phyloP scores from a whole-genome alignment of 1,284 basidiomycete species.

The Malassezia sp. region DNA sequence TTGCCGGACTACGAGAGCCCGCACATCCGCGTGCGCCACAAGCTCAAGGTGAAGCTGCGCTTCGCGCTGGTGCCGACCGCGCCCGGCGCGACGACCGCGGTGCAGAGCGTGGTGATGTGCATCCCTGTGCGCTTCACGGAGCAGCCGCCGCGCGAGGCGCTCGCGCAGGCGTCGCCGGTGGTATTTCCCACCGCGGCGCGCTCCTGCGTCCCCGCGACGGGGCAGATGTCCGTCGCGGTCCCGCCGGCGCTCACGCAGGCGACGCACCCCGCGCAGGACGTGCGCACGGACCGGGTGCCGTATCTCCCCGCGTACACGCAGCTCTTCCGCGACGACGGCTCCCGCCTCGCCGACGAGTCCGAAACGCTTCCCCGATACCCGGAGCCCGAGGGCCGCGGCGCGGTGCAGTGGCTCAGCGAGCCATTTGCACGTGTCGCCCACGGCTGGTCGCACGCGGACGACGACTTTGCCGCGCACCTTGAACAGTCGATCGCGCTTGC shows the following conservation, averaged over 20 bases:
- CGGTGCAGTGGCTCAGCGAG: background rate
- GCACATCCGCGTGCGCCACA: slow-evolving; percentile 40
- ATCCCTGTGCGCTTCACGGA: slow-evolving; percentile 46
- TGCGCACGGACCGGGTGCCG: background rate
- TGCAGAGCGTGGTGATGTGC: slow-evolving; percentile 42
- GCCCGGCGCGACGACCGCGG: slow-evolving; percentile 23
- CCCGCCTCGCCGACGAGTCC: slow-evolving; percentile 40
- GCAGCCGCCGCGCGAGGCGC: slow-evolving; percentile 37
- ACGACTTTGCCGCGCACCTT: slow-evolving; percentile 4
- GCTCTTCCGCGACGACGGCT: slow-evolving; percentile 45
- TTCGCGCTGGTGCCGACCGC: slow-evolving; percentile 32
- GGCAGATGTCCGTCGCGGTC: background rate
- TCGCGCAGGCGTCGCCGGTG: slow-evolving; percentile 25
- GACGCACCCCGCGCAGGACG: background rate
- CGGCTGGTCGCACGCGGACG: background rate
- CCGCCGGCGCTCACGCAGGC: slow-evolving; percentile 8
- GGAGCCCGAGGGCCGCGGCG: background rate
- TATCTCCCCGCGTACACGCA: slow-evolving; percentile 43
- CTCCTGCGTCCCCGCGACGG: slow-evolving; percentile 5
- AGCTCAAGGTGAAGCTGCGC: slow-evolving; percentile 44
- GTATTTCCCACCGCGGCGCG: slow-evolving; percentile 7
- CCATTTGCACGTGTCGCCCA: too few relatives aligned
- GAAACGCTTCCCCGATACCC: slow-evolving; percentile 44
- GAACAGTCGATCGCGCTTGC: background rate
- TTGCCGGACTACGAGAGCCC: slow-evolving; percentile 44